Evolutionary conservation across 2,329 filamentous ascomycete genomes (phyloP).

Genomic region (Colletotrichum scovillei): DNA sequence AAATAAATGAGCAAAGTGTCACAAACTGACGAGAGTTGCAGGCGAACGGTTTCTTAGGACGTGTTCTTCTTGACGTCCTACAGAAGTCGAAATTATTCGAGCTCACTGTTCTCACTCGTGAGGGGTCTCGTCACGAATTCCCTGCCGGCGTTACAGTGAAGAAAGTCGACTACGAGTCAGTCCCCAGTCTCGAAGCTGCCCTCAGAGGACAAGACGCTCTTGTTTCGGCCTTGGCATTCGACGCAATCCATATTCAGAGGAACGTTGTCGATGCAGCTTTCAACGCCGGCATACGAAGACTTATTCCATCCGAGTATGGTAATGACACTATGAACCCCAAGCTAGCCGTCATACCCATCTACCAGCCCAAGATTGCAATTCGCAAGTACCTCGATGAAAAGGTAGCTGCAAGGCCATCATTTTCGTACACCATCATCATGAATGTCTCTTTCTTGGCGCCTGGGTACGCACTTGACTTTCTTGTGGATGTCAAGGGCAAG

Average conservation of each 20-base stretch:
- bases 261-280: constrained; percentile 64
- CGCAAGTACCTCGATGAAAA: constrained; percentile 32
- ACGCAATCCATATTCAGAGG: constrained; percentile 54
- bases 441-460: constrained; percentile 55
- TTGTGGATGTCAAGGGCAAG: constrained; percentile 25
- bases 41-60: constrained; percentile 48
- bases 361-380: constrained; percentile 38
- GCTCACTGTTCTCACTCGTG: constrained; percentile 49
- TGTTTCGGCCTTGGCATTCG: constrained; percentile 56
- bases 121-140: constrained; percentile 53
- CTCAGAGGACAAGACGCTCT: constrained; percentile 69
- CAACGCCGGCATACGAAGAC: constrained; percentile 63
- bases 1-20: not conserved
- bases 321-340: constrained; percentile 44
- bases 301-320: constrained; percentile 64
- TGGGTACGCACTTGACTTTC: constrained; percentile 29
- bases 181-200: constrained; percentile 59
- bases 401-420: constrained; percentile 28
- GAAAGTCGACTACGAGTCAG: constrained; percentile 49
- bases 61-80: constrained; percentile 44
- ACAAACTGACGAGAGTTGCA: constrained; percentile 28
- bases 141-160: constrained; percentile 44
- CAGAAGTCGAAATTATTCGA: constrained; percentile 47
- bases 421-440: constrained; percentile 50
- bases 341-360: constrained; percentile 37